Evolutionary conservation across 345 rosid genomes (phyloP), one percentile per base, ranked within the genome.

Genomic region (Salix exigua): DNA sequence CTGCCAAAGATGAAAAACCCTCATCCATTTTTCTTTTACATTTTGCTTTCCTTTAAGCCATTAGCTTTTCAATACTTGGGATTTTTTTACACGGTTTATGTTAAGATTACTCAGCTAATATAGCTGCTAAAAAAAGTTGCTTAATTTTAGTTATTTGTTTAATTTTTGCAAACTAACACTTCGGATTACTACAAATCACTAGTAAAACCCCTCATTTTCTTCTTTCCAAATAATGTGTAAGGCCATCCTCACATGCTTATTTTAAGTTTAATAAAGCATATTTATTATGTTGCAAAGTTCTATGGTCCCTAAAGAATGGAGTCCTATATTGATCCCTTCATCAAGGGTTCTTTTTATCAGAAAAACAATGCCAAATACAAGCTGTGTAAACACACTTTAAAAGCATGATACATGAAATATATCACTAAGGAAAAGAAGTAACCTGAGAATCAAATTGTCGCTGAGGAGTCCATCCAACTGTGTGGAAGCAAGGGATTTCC

Each of bases 361-460:
- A 9, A 55, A n/a, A 37, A 16, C 23, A 55, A 33, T 6, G 62
- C 25, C 23, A 30, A 46, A 74, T 11, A 50, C 6, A 50, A 5
- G 55, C 6, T 50, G n/a, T 5, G 31, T 30, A 50, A 31, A 33
- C 30, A 50, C 12, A 51, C 68, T 68, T 17, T 70, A 38, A 55
- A 55, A 75, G 25, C 10, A 35, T 69, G 18, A 6, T 37, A 51
- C 17, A 65, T 38, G 44, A 66, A 85, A 62, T 53, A 35, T 68
- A 66, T 71, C n/a, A 58, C 33, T 19, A 8, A 75, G 76, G 30
- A 28, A 63, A 4, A 28, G 44, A 69, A 78, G 68, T n/a, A 6
- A 91, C 97, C 94, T 90, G 82, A 90, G 88, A 70, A 76, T 80
- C n/a, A 76, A 71, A 77, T 88, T 89, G 76, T 91, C 94, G 76